Percentiles rank a stretch among this genome's conserved stretches.
Evolutionary conservation across 805 yeast genomes (phyloP).

Genomic region (Candida golubevii): DNA sequence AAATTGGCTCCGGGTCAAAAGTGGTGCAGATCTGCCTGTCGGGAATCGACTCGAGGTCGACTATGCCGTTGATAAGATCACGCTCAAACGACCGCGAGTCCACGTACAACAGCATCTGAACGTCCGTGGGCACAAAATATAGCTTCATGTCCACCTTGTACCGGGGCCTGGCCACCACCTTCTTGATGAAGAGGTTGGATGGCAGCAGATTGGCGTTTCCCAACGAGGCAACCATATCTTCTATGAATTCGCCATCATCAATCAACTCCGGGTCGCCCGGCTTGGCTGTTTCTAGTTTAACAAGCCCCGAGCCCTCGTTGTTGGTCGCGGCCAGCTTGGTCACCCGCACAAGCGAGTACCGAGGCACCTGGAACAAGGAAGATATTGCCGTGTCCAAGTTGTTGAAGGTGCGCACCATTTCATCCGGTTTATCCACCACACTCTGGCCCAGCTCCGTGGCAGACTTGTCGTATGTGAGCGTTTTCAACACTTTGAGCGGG

Average conservation of each 20-base stretch:
- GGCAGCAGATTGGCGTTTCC: constrained; percentile 43
- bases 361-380: constrained; percentile 36
- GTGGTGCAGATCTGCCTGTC: constrained; percentile 18
- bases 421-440: constrained; percentile 6
- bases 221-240: constrained; percentile 35
- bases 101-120: constrained; percentile 39
- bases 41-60: constrained; percentile 27
- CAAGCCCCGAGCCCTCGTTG: constrained; percentile 46
- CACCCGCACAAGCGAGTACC: constrained; percentile 46
- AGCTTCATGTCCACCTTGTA: constrained; percentile 61
- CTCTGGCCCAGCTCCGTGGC: constrained; percentile 9
- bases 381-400: constrained; percentile 45
- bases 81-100: constrained; percentile 49
- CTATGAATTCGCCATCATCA: constrained; percentile 44
- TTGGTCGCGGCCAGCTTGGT: constrained; percentile 54
- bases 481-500: constrained; percentile 34
- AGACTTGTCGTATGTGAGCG: constrained; percentile 18
- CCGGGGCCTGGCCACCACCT: constrained; percentile 56
- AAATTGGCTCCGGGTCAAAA: constrained; percentile 11
- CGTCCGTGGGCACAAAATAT: constrained; percentile 45
- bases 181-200: constrained; percentile 48
- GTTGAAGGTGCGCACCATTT: constrained; percentile 31
- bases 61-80: constrained; percentile 47
- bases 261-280: constrained; percentile 49
- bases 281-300: constrained; percentile 51